phyloP scores from a whole-genome alignment of 495 filamentous ascomycete species.

The Xylaria intraflava region DNA sequence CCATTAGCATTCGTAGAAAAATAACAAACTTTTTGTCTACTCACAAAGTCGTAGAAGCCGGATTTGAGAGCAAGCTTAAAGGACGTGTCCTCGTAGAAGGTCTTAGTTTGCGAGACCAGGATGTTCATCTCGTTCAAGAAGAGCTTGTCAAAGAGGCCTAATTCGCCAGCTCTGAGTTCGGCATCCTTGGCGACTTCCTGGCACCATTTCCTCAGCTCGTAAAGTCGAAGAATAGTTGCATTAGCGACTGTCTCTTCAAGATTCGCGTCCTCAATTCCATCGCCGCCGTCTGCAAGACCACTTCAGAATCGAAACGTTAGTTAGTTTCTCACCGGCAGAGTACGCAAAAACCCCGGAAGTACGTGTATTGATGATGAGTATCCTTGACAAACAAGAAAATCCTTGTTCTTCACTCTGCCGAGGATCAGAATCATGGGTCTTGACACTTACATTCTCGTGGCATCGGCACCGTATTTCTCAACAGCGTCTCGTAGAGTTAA shows the following conservation, averaged over 20 bases:
- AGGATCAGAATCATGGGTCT: neutral
- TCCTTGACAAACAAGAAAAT: neutral
- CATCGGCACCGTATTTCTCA: slow-evolving; percentile 91
- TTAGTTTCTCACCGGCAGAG: neutral
- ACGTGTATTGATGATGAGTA: neutral
- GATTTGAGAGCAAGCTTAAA: slow-evolving; percentile 93
- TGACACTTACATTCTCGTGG: slow-evolving; percentile 56
- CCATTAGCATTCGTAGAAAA: neutral
- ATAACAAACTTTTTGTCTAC: slow-evolving; percentile 23
- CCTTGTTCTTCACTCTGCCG: neutral
- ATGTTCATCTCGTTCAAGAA: slow-evolving; percentile 92
- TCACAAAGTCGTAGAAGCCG: slow-evolving; percentile 80
- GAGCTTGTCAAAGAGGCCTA: slow-evolving; percentile 73
- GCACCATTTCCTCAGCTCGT: slow-evolving; percentile 84
- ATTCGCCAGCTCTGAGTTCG: slow-evolving; percentile 63
- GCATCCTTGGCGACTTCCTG: slow-evolving; percentile 71
- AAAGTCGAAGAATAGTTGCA: slow-evolving; percentile 77
- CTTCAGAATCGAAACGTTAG: neutral
- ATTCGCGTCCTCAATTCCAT: slow-evolving; percentile 93
- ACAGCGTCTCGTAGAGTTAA: slow-evolving; percentile 81
- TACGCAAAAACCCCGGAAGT: no score
- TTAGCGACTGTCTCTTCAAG: slow-evolving; percentile 94
- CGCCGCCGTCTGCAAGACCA: slow-evolving; percentile 88
- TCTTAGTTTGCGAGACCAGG: slow-evolving; percentile 65
- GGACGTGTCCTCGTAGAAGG: slow-evolving; percentile 70